Conservation (phyloP, 805 yeast genomes). For the Candida boidinii region DNA sequence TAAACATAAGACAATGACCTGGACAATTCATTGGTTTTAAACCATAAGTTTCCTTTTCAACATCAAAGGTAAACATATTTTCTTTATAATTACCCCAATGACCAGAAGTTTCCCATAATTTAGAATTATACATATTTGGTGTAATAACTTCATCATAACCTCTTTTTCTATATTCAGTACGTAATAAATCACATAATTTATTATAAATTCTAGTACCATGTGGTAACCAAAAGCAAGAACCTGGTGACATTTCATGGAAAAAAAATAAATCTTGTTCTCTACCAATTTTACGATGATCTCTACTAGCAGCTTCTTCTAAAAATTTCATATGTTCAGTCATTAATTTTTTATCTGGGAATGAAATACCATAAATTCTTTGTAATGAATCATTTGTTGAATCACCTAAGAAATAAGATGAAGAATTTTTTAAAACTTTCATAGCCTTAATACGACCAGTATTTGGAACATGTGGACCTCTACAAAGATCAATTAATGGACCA, state of each 20-base stretch:
- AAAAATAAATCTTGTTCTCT: conserved; percentile 91
- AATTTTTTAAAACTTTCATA: conserved; percentile 87
- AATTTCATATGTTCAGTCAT: conserved; percentile 94
- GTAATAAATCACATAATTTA: conserved; percentile 69
- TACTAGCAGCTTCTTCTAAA: conserved; percentile 89
- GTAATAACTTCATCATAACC: conserved; percentile 98
- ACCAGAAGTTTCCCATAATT: conserved; percentile 97
- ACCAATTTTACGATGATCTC: conserved; percentile 96
- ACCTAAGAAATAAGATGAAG: conserved; percentile 93
- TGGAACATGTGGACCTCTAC: conserved; percentile 97
- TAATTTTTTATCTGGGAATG: conserved; percentile 95
- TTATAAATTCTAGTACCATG: conserved; percentile 98
- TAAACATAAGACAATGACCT: conserved; percentile 89
- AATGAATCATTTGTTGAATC: conserved; percentile 87
- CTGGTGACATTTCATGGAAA: conserved; percentile 96
- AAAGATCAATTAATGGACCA: conserved; percentile 93
- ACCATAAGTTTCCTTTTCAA: conserved; percentile 92
- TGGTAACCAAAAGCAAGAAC: conserved; percentile 97
- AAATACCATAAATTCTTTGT: conserved; percentile 95
- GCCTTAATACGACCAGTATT: conserved; percentile 96
- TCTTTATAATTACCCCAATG: conserved; percentile 98
- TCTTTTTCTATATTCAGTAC: conserved; percentile 81
- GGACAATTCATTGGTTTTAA: conserved; percentile 93
- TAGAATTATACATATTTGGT: conserved; percentile 97
- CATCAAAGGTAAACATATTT: conserved; percentile 94